phyloP scores from a whole-genome alignment of 768 basidiomycete species.

The Dendrothele bispora region DNA sequence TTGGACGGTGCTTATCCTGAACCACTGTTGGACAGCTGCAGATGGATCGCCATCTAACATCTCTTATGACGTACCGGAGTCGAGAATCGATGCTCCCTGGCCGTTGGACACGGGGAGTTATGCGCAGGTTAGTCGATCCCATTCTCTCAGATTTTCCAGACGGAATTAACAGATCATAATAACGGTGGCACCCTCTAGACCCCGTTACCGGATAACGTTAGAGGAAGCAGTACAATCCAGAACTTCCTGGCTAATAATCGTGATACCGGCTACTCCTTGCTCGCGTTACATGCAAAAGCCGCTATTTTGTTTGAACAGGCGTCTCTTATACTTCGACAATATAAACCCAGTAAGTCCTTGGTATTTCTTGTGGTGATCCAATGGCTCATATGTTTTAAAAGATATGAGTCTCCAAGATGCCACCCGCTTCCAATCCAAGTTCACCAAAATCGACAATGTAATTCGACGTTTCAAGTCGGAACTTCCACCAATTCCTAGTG shows the following conservation, averaged over 20 bases:
- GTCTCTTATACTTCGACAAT: conserved; percentile 6
- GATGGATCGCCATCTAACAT: conserved; percentile 29
- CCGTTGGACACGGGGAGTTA: conserved; percentile 25
- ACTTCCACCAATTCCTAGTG: conserved; percentile 3
- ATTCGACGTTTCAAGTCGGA: conserved; percentile 8
- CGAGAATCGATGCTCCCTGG: conserved; percentile 40
- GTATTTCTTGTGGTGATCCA: neutral
- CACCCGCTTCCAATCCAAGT: conserved; percentile 4
- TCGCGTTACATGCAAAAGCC: conserved; percentile 16
- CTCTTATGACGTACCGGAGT: conserved; percentile 23
- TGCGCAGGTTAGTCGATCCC: conserved; percentile 9
- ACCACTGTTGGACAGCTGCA: conserved; percentile 33
- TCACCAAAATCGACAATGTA: conserved; percentile 8
- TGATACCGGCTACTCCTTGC: conserved; percentile 10
- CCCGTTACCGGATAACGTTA: neutral
- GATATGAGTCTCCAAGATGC: conserved; percentile 5
- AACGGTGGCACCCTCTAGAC: too few species aligned
- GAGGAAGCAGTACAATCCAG: conserved; percentile 12
- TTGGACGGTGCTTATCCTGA: conserved; percentile 36
- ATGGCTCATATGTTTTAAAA: neutral
- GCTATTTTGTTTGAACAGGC: conserved; percentile 15
- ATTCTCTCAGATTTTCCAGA: neutral
- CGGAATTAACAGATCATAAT: neutral
- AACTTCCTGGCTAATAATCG: conserved; percentile 13
- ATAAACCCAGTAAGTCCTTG: conserved; percentile 9